A percentile compares a stretch with the other conserved stretches of the same genome.
phyloP scores from a whole-genome alignment of 768 basidiomycete species.

The Lentinus tigrinus region DNA sequence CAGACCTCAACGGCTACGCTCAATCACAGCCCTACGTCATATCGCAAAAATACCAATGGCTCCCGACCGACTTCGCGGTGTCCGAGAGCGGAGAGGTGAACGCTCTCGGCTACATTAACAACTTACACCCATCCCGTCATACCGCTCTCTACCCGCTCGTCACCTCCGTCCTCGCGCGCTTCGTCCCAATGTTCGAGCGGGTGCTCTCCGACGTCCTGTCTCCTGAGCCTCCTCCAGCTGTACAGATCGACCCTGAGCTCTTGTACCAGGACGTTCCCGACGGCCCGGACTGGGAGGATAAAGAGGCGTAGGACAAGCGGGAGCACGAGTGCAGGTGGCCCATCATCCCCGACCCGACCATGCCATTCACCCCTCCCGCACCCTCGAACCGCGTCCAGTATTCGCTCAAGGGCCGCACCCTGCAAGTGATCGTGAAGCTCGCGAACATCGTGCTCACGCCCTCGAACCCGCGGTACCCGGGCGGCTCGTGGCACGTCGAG shows the following conservation, averaged over 20 bases:
- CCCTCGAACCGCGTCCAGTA: neutral
- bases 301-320: conserved; percentile 1
- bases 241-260: neutral
- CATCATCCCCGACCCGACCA: neutral
- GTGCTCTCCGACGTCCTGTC: conserved; percentile 18
- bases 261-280: neutral
- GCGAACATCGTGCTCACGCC: conserved; percentile 28
- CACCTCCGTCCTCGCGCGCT: conserved; percentile 12
- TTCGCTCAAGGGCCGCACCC: conserved; percentile 10
- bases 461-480: too few species aligned
- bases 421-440: conserved; percentile 42
- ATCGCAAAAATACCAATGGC: conserved; percentile 24
- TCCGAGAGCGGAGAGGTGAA: conserved; percentile 18
- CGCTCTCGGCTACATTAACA: conserved; percentile 28
- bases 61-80: conserved; percentile 30
- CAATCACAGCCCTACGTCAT: neutral
- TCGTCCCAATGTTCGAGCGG: conserved; percentile 27
- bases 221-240: neutral
- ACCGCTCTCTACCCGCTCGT: neutral
- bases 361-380: neutral
- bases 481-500: conserved; percentile 35
- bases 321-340: neutral
- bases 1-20: neutral
- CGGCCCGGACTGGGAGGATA: neutral
- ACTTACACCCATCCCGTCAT: conserved; percentile 24